phyloP scores from a whole-genome alignment of 75 land plant genomes.

The Gnetum montanum region DNA sequence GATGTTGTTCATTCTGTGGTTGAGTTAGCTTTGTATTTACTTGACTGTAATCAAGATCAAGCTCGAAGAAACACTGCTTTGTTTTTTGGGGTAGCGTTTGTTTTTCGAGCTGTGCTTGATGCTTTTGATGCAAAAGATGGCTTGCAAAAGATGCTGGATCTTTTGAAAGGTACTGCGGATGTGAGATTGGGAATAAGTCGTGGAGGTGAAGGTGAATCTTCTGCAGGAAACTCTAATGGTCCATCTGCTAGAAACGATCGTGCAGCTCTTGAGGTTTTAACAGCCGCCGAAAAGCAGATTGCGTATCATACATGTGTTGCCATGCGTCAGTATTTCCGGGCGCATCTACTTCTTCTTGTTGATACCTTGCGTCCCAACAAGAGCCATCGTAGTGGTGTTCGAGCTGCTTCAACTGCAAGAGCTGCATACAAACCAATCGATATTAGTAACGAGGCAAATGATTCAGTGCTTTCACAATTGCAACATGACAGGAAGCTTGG shows the following conservation, averaged over 20 bases:
- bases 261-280: constrained; percentile 75
- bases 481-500: constrained; percentile 95
- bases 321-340: constrained; percentile 87
- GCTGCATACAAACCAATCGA: constrained; percentile 92
- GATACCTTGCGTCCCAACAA: constrained; percentile 89
- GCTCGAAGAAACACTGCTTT: constrained; percentile 87
- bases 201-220: constrained; percentile 26
- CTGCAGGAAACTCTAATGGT: constrained; percentile 11
- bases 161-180: constrained; percentile 65
- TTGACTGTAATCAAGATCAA: constrained; percentile 86
- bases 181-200: constrained; percentile 73
- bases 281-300: constrained; percentile 85
- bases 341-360: constrained; percentile 83
- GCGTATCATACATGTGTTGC: constrained; percentile 98
- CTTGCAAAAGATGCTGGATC: constrained; percentile 59
- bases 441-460: constrained; percentile 93
- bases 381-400: constrained; percentile 51
- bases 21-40: constrained; percentile 70
- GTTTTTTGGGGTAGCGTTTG: constrained; percentile 89
- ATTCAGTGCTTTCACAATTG: constrained; percentile 66
- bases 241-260: constrained; percentile 54
- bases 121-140: constrained; percentile 90
- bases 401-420: constrained; percentile 47
- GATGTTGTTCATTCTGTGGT: constrained; percentile 71
- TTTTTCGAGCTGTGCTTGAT: constrained; percentile 87